A percentile compares a stretch with the other conserved stretches of the same genome.
Conservation (phyloP, 768 basidiomycete genomes). For the Basidioascus undulatus region DNA sequence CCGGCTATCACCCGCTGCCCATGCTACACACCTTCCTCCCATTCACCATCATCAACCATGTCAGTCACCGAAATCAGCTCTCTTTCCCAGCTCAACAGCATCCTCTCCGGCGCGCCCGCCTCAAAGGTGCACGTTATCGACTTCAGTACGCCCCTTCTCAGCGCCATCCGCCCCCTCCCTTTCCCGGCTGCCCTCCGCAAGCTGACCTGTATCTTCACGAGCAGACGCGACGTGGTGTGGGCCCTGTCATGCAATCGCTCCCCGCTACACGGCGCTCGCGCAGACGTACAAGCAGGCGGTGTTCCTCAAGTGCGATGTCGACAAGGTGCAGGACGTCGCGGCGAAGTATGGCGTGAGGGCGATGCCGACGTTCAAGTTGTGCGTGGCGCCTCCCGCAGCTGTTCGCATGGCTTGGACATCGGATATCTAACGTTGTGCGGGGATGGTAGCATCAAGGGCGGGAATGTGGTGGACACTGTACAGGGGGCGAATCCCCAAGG, state of each 20-base stretch:
- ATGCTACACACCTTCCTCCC: too few relatives aligned
- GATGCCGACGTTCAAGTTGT: constrained; percentile 28
- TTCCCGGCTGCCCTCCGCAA: too few relatives aligned
- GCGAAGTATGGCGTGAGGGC: constrained; percentile 36
- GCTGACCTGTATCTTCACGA: constrained; percentile 1
- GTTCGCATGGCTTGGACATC: background rate
- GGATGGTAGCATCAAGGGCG: constrained; percentile 50
- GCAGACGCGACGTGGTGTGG: constrained; percentile 36
- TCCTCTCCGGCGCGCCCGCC: constrained; percentile 24
- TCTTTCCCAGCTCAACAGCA: constrained; percentile 33
- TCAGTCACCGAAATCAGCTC: constrained; percentile 40
- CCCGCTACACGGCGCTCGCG: constrained; percentile 41
- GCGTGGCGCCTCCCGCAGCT: background rate
- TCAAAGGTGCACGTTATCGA: constrained; percentile 41
- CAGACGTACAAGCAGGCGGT: constrained; percentile 44
- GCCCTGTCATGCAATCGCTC: constrained; percentile 63
- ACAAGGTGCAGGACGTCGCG: constrained; percentile 44
- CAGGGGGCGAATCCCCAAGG: constrained; percentile 41
- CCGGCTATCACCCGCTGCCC: too few relatives aligned
- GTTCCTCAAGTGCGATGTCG: constrained; percentile 45
- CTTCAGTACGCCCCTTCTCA: too few relatives aligned
- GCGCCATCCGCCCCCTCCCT: too few relatives aligned
- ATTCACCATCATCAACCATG: too few relatives aligned
- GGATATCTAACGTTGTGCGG: constrained; percentile 40
- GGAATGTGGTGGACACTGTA: constrained; percentile 41